Conservation (phyloP, 257 asterid genomes). For the Solanum medicagineum region DNA sequence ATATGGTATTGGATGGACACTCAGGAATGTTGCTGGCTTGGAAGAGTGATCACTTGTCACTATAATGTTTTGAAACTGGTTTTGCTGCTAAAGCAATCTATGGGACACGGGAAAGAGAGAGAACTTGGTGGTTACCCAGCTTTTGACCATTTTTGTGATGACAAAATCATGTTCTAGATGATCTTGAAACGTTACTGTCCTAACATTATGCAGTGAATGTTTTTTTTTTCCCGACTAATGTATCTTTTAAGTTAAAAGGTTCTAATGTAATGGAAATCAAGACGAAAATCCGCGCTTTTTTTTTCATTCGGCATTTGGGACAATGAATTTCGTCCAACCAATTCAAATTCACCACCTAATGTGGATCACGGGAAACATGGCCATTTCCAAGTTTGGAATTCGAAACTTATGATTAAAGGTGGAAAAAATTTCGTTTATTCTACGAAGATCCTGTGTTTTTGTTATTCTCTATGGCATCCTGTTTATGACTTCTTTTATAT, state of each 20-base stretch:
- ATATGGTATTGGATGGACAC: conserved; percentile 55
- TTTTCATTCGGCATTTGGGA: not conserved
- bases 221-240: not conserved
- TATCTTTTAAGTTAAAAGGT: not conserved
- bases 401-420: no score
- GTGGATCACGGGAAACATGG: no score
- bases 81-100: not conserved
- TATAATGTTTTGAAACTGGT: not conserved
- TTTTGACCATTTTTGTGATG: not conserved
- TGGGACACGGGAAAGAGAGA: not conserved
- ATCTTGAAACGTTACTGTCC: not conserved
- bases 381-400: no score
- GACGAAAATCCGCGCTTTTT: not conserved
- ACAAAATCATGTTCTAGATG: not conserved
- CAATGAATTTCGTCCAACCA: not conserved
- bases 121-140: not conserved
- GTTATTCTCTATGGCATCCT: no score
- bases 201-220: not conserved
- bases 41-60: conserved; percentile 13
- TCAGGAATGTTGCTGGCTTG: conserved; percentile 49
- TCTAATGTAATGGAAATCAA: not conserved
- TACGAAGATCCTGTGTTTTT: no score
- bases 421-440: no score
- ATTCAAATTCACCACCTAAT: no score
- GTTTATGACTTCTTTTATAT: no score